These are phyloP conservation scores for Trichoderma atroviride DNA, from an alignment of 2,329 filamentous ascomycete genomes.

Conservation along the genomic window DNA sequence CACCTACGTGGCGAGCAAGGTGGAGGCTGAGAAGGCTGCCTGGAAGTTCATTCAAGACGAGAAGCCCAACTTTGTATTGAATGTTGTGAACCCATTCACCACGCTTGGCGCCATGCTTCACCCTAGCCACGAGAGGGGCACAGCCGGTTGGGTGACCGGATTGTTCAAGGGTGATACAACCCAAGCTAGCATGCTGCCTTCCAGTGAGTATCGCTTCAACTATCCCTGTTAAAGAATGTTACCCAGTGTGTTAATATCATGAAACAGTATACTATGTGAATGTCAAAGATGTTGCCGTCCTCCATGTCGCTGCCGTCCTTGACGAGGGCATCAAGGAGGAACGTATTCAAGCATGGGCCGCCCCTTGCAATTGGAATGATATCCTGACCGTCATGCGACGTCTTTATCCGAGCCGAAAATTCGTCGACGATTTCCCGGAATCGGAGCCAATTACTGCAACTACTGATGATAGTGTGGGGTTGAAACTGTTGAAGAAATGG, in stretches of 20 bases:
- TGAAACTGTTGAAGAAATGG: neutral
- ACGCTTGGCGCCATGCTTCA: neutral
- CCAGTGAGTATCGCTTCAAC: neutral
- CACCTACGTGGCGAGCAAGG: conserved; percentile 6
- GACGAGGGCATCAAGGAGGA: neutral
- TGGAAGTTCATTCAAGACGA: neutral
- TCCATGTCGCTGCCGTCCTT: neutral
- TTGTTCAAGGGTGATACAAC: neutral
- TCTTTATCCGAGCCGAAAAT: neutral
- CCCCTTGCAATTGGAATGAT: neutral
- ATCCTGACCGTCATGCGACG: neutral
- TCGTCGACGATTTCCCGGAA: neutral
- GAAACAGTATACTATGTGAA: neutral
- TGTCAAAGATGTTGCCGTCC: neutral
- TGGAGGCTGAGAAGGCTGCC: conserved; percentile 2
- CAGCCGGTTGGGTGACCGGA: neutral
- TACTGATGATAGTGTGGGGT: neutral
- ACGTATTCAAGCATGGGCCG: neutral
- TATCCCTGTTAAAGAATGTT: neutral
- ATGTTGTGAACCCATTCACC: neutral
- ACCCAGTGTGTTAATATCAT: neutral
- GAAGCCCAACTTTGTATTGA: neutral
- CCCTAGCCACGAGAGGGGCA: neutral
- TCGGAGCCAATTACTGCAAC: neutral
- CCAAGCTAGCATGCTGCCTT: neutral